A percentile compares a stretch with the other conserved stretches of the same genome.
These are phyloP conservation scores for Rhodotorula graminis DNA, from an alignment of 768 basidiomycete species.

Conservation along the genomic window DNA sequence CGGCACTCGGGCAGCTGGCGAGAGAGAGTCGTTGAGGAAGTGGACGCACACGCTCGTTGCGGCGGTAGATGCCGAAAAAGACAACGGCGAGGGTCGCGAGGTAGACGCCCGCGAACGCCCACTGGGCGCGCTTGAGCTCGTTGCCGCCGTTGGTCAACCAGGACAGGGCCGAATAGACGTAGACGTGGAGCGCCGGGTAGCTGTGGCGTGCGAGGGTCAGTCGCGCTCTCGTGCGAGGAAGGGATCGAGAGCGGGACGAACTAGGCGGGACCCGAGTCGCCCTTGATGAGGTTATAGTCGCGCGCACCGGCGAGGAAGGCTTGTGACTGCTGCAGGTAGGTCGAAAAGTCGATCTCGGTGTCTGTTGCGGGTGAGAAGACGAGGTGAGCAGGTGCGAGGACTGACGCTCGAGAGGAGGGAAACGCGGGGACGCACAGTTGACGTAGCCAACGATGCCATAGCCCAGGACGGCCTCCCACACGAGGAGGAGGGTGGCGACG, in stretches of 20 bases:
- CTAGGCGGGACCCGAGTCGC: slow-evolving; percentile 92
- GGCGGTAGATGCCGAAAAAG: slow-evolving; percentile 61
- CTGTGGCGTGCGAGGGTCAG: slow-evolving; percentile 51
- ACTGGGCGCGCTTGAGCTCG: slow-evolving; percentile 61
- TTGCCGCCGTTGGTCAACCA: slow-evolving; percentile 58
- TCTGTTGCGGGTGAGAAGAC: slow-evolving; percentile 53
- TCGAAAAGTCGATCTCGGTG: slow-evolving; percentile 97
- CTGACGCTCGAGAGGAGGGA: too few relatives aligned
- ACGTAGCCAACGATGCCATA: slow-evolving; percentile 22
- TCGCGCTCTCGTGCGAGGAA: neutral
- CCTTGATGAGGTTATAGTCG: slow-evolving; percentile 72
- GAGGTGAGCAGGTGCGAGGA: neutral
- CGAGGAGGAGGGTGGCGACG: slow-evolving; percentile 1
- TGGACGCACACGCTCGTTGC: slow-evolving; percentile 52
- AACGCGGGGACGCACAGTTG: neutral
- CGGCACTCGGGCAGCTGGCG: too few relatives aligned
- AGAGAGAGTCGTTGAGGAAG: too few relatives aligned
- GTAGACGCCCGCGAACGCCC: slow-evolving; percentile 73
- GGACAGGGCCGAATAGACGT: slow-evolving; percentile 70
- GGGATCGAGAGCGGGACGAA: slow-evolving; percentile 50
- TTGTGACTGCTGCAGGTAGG: slow-evolving; percentile 84
- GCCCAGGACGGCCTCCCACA: slow-evolving; percentile 13
- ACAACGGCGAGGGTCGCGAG: slow-evolving; percentile 60
- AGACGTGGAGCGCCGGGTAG: slow-evolving; percentile 90
- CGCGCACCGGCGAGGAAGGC: slow-evolving; percentile 73